These are phyloP conservation scores for Populus hybrid DNA, from an alignment of 441 rosid species.

Conservation along the genomic window DNA sequence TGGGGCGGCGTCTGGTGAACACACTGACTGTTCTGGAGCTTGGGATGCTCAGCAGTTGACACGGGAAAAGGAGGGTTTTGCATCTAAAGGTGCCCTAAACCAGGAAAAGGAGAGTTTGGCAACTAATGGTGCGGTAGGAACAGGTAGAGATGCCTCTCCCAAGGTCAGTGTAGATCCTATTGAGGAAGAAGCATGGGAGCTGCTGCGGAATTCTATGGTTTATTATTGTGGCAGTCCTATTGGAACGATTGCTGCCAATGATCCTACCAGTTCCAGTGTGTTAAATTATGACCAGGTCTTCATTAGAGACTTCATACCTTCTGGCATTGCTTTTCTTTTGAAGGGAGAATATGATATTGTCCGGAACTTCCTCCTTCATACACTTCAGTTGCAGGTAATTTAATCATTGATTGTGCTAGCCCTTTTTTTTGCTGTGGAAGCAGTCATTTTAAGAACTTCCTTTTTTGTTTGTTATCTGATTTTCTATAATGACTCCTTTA, in stretches of 20 bases:
- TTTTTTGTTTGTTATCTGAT: neutral
- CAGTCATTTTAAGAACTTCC: neutral
- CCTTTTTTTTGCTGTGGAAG: neutral
- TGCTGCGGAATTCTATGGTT: conserved; percentile 65
- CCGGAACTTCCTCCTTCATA: conserved; percentile 88
- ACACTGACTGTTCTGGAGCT: conserved; percentile 28
- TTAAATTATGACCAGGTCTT: conserved; percentile 93
- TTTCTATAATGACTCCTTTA: neutral
- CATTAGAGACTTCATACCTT: conserved; percentile 90
- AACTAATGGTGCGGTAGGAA: conserved; percentile 20
- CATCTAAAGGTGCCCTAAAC: conserved; percentile 15
- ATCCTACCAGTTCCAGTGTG: conserved; percentile 64
- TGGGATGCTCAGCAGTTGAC: conserved; percentile 28
- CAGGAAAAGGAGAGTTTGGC: conserved; percentile 27
- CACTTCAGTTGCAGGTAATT: conserved; percentile 86
- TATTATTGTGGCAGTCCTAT: conserved; percentile 30
- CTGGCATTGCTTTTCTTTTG: conserved; percentile 88
- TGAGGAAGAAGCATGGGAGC: conserved; percentile 93
- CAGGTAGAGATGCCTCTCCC: conserved; percentile 21
- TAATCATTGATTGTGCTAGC: neutral
- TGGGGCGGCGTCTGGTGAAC: conserved; percentile 15
- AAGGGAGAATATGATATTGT: conserved; percentile 94
- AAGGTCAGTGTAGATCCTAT: conserved; percentile 36
- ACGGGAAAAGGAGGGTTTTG: conserved; percentile 29
- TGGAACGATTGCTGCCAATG: conserved; percentile 72